Base-by-base conservation (phyloP, 805 yeast species). In the Pichia cabralensis region DNA sequence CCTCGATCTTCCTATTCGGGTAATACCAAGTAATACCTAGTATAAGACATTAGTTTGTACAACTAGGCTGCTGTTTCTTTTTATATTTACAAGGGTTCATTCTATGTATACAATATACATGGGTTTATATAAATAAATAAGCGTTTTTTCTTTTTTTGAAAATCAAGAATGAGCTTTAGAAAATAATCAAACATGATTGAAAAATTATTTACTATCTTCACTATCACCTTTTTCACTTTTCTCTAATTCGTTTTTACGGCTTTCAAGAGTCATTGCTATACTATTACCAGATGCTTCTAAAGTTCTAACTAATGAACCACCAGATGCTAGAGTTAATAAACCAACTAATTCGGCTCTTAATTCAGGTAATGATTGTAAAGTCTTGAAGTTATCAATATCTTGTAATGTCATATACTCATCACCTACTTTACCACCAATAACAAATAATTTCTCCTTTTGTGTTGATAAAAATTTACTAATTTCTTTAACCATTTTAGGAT, bases 391-490 rank as follows among this genome's bases (percentile, higher is more conserved):
- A 28, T 71, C 64, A 31, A 88, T 58, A 36, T 75, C 65, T 1
- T 59, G 60, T 19, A 71, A 44, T 46, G 74, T 72, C 46, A 67
- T 66, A 12, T 75, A 62, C 9, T 67, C 65, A 16, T 67, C 65
- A 42, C 85, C 94, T 22, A 89, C 66, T 48, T 76, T 74, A 21
- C 95, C 97, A 26, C 96, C 98, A 41, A 89, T 68, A 28, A 92
- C 60, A 39, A 88, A 73, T 45, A 92, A 62, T 53, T 75, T 75
- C 48, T 85, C 95, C 48, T 74, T 74, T 27, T 79, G 71, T 27
- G 65, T 55, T 45, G 74, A 77, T 31, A 86, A 52, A 20, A 74
- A 53, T 48, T 72, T 78, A 47, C 83, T 58, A 4, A 83, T 72
- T 35, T 65, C 63, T 20, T 71, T 71, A 9, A 88, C 82, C 15